Base-by-base conservation (phyloP, 495 filamentous ascomycete genomes). In the Hypoxylon subgilvum region DNA sequence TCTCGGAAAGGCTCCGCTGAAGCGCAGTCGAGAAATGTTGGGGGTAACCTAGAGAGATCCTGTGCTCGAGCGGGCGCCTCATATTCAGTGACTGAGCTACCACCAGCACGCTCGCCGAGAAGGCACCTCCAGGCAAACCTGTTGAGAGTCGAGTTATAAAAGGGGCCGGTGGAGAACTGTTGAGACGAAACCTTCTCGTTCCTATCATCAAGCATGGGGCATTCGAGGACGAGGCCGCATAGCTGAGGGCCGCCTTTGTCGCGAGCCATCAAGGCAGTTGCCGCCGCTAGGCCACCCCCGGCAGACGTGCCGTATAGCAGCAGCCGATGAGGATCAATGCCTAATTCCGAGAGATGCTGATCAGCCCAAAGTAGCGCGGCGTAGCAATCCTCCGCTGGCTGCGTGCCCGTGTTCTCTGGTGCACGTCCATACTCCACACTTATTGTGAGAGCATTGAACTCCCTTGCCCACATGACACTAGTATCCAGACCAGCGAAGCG, bases 401-500 rank as follows among this genome's bases (percentile, higher is more conserved):
- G 57, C 16, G 70, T 69, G 19, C 61, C 60, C 2, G 53, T 63
- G 31, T 52, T 65, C 34, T 74, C 72, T 6, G 70, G 72, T 34
- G 72, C 68, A 48, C 67, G 64, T 28, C 72, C 68, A 44, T 73
- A 73, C 56, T 74, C 72, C 18, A 74, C 60, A 50, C 67, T 70
- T 10, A 70, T 60, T 39, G 64, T 64, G 51, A 68, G 65, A 48
- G 65, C 67, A 17, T 63, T 52, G 22, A 68, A 55, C 19, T 70
- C 67, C 54, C 50, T 65, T 44, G 67, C 67, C 67, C 67, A 70
- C 10, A 65, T 42, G 6, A 66, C 53, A 19, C 65, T 68, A 16
- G 67, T 70, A 49, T 70, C 67, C 43, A 70, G 41, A 32, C 67
- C 67, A 32, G 67, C 67, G 41, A 68, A 70, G 41, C 67, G 67